Conservation (phyloP, 164 flowering plant species). For the Chimonanthus praecox region DNA sequence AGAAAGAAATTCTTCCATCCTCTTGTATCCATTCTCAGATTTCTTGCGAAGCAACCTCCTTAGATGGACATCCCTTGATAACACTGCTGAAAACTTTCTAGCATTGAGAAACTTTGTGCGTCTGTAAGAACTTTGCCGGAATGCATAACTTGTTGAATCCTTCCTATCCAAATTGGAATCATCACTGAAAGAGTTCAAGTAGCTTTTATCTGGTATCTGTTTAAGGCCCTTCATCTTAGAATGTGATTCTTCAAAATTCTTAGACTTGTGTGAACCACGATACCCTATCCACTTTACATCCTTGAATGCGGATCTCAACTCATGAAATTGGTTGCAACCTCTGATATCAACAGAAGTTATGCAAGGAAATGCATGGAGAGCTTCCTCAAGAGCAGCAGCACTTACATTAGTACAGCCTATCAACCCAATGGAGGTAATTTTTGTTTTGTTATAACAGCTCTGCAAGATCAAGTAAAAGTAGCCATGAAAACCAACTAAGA, state of each 20-base stretch:
- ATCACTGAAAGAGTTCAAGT: conserved; percentile 37
- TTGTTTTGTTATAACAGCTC: conserved; percentile 66
- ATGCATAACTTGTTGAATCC: conserved; percentile 54
- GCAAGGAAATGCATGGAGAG: conserved; percentile 54
- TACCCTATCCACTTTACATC: conserved; percentile 61
- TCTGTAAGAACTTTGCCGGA: conserved; percentile 64
- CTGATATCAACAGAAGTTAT: conserved; percentile 63
- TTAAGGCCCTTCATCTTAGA: conserved; percentile 53
- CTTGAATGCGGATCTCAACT: conserved; percentile 45
- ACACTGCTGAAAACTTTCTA: conserved; percentile 66
- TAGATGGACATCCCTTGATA: conserved; percentile 86
- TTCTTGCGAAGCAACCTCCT: conserved; percentile 72
- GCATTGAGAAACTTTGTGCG: conserved; percentile 80
- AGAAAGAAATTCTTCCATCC: conserved; percentile 70
- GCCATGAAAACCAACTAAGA: neutral
- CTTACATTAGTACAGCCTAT: conserved; percentile 70
- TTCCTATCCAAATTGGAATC: conserved; percentile 36
- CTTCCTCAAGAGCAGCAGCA: conserved; percentile 53
- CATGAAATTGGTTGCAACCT: conserved; percentile 77
- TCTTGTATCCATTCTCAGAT: conserved; percentile 66
- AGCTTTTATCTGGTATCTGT: conserved; percentile 46
- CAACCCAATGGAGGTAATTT: conserved; percentile 55
- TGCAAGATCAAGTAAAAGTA: conserved; percentile 37
- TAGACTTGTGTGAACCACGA: conserved; percentile 18
- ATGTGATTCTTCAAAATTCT: conserved; percentile 32